A percentile compares a stretch with the other conserved stretches of the same genome.
These are phyloP conservation scores for Tremellales sp. DNA, from an alignment of 1,284 basidiomycete genomes.

Conservation along the genomic window DNA sequence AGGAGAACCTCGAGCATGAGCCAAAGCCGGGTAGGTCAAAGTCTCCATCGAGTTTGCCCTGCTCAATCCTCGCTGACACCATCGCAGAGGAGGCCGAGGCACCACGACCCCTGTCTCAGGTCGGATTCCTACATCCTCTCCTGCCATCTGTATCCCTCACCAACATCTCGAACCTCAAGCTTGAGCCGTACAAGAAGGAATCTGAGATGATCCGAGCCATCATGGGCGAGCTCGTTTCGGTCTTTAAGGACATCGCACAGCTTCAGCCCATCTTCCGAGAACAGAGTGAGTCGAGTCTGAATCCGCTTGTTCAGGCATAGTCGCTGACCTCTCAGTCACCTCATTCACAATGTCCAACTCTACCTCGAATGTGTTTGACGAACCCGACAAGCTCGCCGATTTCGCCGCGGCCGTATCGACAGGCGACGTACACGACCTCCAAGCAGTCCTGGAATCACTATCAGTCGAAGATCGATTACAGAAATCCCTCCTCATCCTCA, in stretches of 20 bases:
- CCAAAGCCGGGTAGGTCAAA: constrained; percentile 18
- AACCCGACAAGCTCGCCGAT: constrained; percentile 96
- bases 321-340: constrained; percentile 31
- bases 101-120: constrained; percentile 19
- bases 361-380: constrained; percentile 95
- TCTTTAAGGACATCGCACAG: constrained; percentile 98
- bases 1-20: constrained; percentile 39
- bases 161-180: constrained; percentile 77
- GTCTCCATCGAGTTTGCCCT: neutral
- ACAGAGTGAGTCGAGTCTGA: constrained; percentile 58
- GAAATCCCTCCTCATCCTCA: constrained; percentile 86
- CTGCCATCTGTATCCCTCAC: constrained; percentile 84
- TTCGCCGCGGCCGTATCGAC: constrained; percentile 95
- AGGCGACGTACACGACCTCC: constrained; percentile 84
- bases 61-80: neutral
- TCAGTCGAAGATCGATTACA: constrained; percentile 84
- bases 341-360: constrained; percentile 92
- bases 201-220: constrained; percentile 92
- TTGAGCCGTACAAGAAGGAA: constrained; percentile 84
- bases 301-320: neutral
- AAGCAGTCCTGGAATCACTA: constrained; percentile 86
- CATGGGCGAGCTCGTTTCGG: constrained; percentile 93
- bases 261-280: constrained; percentile 97
- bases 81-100: constrained; percentile 2
- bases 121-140: constrained; percentile 72